Evolutionary conservation across 1,139 yeast genomes (phyloP).

Genomic region (Geotrichum aggregatum): DNA sequence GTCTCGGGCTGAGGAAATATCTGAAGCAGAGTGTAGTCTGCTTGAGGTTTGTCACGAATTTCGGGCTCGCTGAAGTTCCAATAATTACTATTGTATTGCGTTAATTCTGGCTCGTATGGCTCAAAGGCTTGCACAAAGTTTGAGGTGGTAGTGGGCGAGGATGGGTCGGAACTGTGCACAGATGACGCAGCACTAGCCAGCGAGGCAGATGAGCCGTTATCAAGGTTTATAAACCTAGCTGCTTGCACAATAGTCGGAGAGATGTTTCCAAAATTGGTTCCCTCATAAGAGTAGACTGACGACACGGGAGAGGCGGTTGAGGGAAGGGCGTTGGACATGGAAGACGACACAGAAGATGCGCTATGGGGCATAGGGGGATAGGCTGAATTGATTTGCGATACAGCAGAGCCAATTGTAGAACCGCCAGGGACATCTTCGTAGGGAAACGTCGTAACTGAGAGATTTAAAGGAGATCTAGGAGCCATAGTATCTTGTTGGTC

Average conservation of each 20-base stretch:
- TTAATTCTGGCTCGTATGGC: neutral
- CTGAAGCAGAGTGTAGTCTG: slow-evolving; percentile 1
- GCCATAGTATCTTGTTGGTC: neutral
- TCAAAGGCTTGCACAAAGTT: neutral
- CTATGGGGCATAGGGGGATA: slow-evolving; percentile 14
- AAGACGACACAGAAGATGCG: slow-evolving; percentile 6
- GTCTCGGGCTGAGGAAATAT: neutral
- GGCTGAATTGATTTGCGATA: slow-evolving; percentile 8
- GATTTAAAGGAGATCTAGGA: slow-evolving; percentile 9
- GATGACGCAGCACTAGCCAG: slow-evolving; percentile 7
- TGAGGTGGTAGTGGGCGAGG: neutral
- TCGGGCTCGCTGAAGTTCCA: neutral
- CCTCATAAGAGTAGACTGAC: slow-evolving; percentile 3
- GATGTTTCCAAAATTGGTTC: slow-evolving; percentile 1
- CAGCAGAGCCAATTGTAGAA: slow-evolving; percentile 13
- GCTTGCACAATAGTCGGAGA: slow-evolving; percentile 15
- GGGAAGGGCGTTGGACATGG: slow-evolving; percentile 2
- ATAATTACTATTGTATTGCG: neutral
- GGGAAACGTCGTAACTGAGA: slow-evolving; percentile 6
- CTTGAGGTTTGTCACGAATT: neutral
- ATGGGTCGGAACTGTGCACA: neutral
- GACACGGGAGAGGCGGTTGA: slow-evolving; percentile 4
- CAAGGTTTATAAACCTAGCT: neutral
- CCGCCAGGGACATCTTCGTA: slow-evolving; percentile 2
- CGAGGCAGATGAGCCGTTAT: slow-evolving; percentile 11